Evolutionary conservation across 2,329 filamentous ascomycete species (phyloP), one percentile per base, ranked within the genome.

Genomic region (Chrysoporthe puriensis): DNA sequence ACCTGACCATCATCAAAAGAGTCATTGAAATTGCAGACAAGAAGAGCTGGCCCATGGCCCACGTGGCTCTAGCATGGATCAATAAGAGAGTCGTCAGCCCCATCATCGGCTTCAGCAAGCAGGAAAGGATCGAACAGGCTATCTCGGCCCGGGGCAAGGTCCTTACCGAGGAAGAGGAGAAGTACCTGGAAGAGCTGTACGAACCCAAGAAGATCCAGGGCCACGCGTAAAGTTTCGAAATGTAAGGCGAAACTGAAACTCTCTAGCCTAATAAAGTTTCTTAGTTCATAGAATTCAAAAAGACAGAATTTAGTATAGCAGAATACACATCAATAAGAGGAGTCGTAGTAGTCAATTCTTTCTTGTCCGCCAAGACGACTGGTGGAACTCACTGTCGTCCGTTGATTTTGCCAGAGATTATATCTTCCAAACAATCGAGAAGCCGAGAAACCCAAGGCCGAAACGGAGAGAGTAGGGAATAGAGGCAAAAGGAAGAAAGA

Each of bases 1-100:
- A 79, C 56, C 42, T 77, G 52, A 74, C 68, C 7, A 76, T 77
- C 36, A 75, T 77, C 64, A 72, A 73, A 61, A 69, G 73, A 52
- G 72, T 70, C 7, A 69, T 73, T 16, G 75, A 76, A 70, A 48
- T 73, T 46, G 75, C 75, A 2, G 74, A 77, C 14, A 75, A 73
- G 69, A 70, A 72, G 34, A 70, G 71, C 57, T 77, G 75, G 75
- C 86, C 82, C 70, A 91, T 91, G 84, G 85, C 86, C 57, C 85
- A 90, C 66, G 85, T 92, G 26, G 84, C 87, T 1, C 81, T 89
- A 65, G 88, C 88, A 2, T 92, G 90, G 90, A 83, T 84, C 66
- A 78, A 86, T 71, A 81, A 83, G 70, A 79, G 83, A 57, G 82
- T 84, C 6, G 77, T 82, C 34, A 86, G 82, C 71, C 88, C 88